phyloP scores from a whole-genome alignment of 805 yeast species.

The Maudiozyma pseudohumilis region DNA sequence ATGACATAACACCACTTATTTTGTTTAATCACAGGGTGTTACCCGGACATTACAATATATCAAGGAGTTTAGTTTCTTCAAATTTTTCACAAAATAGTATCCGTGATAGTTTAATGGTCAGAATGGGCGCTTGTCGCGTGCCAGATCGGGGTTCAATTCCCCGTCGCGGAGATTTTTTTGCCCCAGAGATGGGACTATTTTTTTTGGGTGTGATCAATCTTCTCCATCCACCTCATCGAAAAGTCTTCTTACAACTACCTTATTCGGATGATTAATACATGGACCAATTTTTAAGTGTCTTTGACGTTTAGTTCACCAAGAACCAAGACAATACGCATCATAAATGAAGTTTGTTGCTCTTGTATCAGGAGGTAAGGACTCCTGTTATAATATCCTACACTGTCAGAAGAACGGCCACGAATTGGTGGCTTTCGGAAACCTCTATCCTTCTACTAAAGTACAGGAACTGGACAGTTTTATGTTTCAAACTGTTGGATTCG shows the following conservation, averaged over 20 bases:
- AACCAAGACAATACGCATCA: not conserved
- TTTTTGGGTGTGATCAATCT: no score
- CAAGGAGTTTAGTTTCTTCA: no score
- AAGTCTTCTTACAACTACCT: no score
- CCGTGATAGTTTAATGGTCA: slow-evolving; percentile 22
- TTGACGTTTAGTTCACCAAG: no score
- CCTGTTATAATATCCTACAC: slow-evolving; percentile 80
- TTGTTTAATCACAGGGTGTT: no score
- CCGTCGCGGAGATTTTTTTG: slow-evolving; percentile 19
- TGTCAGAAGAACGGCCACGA: slow-evolving; percentile 82
- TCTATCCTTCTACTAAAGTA: slow-evolving; percentile 48
- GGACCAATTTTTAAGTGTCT: no score
- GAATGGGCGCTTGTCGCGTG: slow-evolving; percentile 24
- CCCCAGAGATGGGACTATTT: not conserved
- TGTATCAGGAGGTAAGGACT: slow-evolving; percentile 93
- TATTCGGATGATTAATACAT: not conserved
- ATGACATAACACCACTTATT: no score
- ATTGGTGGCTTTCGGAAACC: slow-evolving; percentile 72
- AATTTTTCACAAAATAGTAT: not conserved
- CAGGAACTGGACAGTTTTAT: slow-evolving; percentile 88
- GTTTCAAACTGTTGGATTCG: slow-evolving; percentile 97
- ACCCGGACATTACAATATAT: no score
- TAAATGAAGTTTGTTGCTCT: slow-evolving; percentile 85
- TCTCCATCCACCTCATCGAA: no score
- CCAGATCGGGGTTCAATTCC: slow-evolving; percentile 24